Base-by-base conservation (phyloP, 495 filamentous ascomycete species). In the Evernia prunastri region DNA sequence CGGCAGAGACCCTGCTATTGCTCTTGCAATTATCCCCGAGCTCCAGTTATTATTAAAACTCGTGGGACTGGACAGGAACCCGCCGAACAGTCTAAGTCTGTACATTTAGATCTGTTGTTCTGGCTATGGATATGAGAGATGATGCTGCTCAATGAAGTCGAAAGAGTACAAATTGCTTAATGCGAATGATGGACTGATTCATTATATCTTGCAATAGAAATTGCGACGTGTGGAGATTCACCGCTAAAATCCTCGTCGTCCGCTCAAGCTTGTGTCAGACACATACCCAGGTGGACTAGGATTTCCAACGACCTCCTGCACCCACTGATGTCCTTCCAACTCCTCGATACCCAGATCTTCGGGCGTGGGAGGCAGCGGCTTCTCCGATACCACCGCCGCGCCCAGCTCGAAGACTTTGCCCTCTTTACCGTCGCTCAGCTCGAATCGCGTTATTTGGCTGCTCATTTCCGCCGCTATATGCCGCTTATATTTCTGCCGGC, bases 331-430 rank as follows among this genome's bases (percentile, higher is more conserved):
- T 5, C 25, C 49, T 31, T 53, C 49, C 27, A 53, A 20, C 11
- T 53, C 49, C 15, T 18, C 13, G 25, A 33, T 1, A 3, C 27
- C 49, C 17, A n/a, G 4, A 37, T 64, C 56, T 12, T 64, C 18
- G 11, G 62, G 40, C 1, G 29, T 43, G 2, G 62, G n/a, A 13
- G 56, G 62, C 20, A 59, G 18, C 42, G 54, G 54, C 43, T 56
- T 58, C 35, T 58, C 61, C 25, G 51, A 9, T 17, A 20, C 13
- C 40, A 8, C 40, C 45, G 23, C 27, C 20, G 29, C 56, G 13
- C 53, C 33, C 43, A 64, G 13, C 27, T 64, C 62, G 40, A 57
- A 35, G 11, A 56, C 56, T 11, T 49, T 49, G n/a, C 4, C 37
- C 3, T 29, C 20, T 40, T 64, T 58, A 11, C 40, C 62, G 15